Base-by-base conservation (phyloP, 2,329 filamentous ascomycete species). In the Xylaria sp. region DNA sequence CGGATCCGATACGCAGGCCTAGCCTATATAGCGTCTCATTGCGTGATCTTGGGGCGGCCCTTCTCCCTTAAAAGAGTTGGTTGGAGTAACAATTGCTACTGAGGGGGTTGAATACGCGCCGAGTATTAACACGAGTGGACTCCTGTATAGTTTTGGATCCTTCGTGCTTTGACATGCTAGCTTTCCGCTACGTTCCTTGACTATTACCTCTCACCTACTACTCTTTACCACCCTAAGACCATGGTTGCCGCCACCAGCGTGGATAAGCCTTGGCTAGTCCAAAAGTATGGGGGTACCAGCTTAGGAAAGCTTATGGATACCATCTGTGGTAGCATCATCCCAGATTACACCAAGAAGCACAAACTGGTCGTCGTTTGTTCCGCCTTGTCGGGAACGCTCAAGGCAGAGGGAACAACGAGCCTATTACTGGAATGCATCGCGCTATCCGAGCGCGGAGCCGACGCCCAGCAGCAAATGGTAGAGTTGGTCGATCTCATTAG, bases 261-360 rank as follows among this genome's bases (percentile, higher is more conserved):
- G 42, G 60, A 61, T 48, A 76, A 70, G 71, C 75, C 74, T 37
- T 89, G 86, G 87, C 83, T 88, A 4, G 86, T 89, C 59, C 87
- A 89, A 75, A 89, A 89, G 81, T 89, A 88, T 76, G 87, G 87
- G 40, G 87, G 87, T 13, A 89, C 87, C 44, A 87, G 85, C 71
- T 81, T 89, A 40, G 87, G 87, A 68, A 89, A 88, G 75, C 84
- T 87, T 69, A 81, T 86, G 66, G 81, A 83, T 72, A 86, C 86
- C 75, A 85, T 88, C 53, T 72, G 72, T 69, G 59, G 66, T 63
- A 66, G n/a, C 62, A 79, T 75, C 59, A 77, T 76, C 8, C 75
- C 74, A 2, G 71, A 70, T 60, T 79, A 76, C 47, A 73, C 84
- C 57, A 75, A 79, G 63, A 73, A 79, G 51, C 82, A 85, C 70